These are phyloP conservation scores for Sarocladium brachiariae DNA, from an alignment of 2,329 filamentous ascomycete species.

Conservation along the genomic window DNA sequence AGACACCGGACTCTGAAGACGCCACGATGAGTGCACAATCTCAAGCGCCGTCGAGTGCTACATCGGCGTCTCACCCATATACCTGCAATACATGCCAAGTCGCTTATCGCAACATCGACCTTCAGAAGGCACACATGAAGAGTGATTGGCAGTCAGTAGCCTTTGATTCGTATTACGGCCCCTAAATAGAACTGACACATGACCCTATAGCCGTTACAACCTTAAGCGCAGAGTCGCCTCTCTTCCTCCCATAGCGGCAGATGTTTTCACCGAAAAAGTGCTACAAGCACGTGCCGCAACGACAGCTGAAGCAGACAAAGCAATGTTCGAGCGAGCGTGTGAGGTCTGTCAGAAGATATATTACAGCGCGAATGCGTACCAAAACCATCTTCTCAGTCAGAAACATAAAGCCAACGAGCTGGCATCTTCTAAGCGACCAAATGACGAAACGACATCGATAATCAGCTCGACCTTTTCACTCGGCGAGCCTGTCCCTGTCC, in stretches of 20 bases:
- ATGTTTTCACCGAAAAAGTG: constrained; percentile 93
- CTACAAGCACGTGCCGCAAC: constrained; percentile 81
- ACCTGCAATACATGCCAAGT: constrained; percentile 99
- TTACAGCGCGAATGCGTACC: constrained; percentile 92
- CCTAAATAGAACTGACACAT: not conserved
- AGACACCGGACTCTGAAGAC: not conserved
- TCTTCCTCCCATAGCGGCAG: constrained; percentile 82
- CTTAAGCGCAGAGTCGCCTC: constrained; percentile 89
- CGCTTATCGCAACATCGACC: constrained; percentile 87
- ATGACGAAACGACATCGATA: constrained; percentile 72
- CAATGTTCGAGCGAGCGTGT: constrained; percentile 80
- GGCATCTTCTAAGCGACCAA: constrained; percentile 39
- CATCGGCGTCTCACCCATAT: constrained; percentile 67
- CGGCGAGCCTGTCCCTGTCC: constrained; percentile 61
- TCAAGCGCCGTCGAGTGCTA: constrained; percentile 23
- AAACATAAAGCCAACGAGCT: constrained; percentile 65
- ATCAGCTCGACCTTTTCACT: constrained; percentile 89
- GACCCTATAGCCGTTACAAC: constrained; percentile 69
- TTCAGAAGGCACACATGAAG: constrained; percentile 94
- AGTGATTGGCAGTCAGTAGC: constrained; percentile 93
- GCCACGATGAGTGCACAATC: constrained; percentile 21
- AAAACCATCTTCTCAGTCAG: constrained; percentile 84
- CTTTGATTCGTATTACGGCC: too few species aligned
- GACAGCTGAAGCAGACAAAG: constrained; percentile 78
- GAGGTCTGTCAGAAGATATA: constrained; percentile 83